Evolutionary conservation across 805 yeast species (phyloP), one percentile per base, ranked within the genome.

Genomic region (Kuraishia molischiana): DNA sequence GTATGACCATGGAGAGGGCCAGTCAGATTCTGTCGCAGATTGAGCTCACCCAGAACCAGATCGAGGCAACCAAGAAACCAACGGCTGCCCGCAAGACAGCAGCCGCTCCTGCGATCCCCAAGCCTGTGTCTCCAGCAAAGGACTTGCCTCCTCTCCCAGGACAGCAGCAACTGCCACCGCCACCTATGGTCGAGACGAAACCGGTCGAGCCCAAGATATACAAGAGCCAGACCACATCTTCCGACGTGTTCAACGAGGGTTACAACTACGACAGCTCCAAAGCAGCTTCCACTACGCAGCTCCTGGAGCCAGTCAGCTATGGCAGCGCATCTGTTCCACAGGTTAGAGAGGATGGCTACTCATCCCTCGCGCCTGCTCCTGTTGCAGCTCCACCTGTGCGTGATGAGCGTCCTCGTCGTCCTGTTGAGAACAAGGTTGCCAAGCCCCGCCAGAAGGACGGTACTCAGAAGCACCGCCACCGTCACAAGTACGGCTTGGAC

Each of bases 1-100:
- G 98, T 41, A 90, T 92, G 95, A 74, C 95, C 2, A 86, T 92
- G 89, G 96, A 86, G 53, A 85, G 83, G 73, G 97, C 97, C 3
- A 87, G 86, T 52, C 83, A 82, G 58, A 86, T 92, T 44, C 62
- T 92, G 41, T 74, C 73, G 40, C 85, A 96, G 8, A 87, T 90
- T 53, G 81, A 82, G 54, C 74, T 80, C 31, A 78, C 97, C 2
- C 73, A 74, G 48, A 68, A 53, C 29, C 46, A 57, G 17, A 56
- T 19, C 6, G 55, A 44, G 52, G 34, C 24, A 36, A 41, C 42
- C 36, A 47, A 41, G 22, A 34, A 39, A 11, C n/a, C n/a, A n/a
- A n/a, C n/a, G n/a, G 44, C 50, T 14, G 18, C 14, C 19, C 8
- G 10, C 4, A 11, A 10, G 15, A 29, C 22, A 6, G 19, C 38